phyloP scores from a whole-genome alignment of 257 asterid species.

The Osmanthus fragrans region DNA sequence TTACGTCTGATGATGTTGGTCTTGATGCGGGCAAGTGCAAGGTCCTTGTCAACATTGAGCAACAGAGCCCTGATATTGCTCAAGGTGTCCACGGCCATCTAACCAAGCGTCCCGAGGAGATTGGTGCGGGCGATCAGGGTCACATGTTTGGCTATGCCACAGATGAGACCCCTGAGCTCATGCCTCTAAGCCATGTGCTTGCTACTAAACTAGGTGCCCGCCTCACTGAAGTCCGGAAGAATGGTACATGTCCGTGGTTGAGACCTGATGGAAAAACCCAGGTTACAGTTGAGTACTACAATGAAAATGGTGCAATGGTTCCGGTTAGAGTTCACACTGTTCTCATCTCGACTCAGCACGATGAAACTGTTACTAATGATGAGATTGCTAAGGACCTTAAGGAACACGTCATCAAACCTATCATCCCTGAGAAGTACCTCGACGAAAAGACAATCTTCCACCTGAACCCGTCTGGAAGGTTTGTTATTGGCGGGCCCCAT shows the following conservation, averaged over 20 bases:
- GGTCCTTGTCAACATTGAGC: constrained; percentile 59
- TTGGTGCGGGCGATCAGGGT: constrained; percentile 68
- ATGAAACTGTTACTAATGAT: constrained; percentile 63
- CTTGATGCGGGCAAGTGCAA: constrained; percentile 62
- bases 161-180: constrained; percentile 61
- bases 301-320: constrained; percentile 63
- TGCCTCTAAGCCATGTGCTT: constrained; percentile 71
- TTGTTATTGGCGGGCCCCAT: constrained; percentile 66
- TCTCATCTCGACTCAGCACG: constrained; percentile 66
- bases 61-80: constrained; percentile 66
- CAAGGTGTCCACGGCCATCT: constrained; percentile 68
- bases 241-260: constrained; percentile 61
- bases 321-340: constrained; percentile 62
- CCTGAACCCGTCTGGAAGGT: constrained; percentile 64
- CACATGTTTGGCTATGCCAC: constrained; percentile 72
- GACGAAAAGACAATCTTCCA: constrained; percentile 68
- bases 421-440: constrained; percentile 61
- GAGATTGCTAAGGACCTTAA: constrained; percentile 60
- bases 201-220: constrained; percentile 66
- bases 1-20: constrained; percentile 57
- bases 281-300: constrained; percentile 62
- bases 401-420: constrained; percentile 66
- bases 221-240: constrained; percentile 61
- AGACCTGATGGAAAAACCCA: constrained; percentile 72
- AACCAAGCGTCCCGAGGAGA: constrained; percentile 60